These are phyloP conservation scores for Auricularia cornea DNA, from an alignment of 768 basidiomycete species.

Conservation along the genomic window DNA sequence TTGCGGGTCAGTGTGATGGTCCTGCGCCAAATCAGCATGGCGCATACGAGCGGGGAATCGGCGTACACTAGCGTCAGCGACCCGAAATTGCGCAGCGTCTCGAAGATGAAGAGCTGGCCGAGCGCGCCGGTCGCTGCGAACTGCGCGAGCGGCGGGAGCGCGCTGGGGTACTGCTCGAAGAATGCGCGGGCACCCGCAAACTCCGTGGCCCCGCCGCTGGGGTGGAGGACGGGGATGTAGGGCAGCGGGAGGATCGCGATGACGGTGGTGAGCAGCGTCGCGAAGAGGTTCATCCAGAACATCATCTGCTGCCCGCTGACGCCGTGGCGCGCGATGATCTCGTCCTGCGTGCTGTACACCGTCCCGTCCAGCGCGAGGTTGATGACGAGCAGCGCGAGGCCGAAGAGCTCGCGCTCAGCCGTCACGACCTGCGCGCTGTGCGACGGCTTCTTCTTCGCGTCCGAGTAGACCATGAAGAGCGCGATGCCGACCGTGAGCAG, in stretches of 20 bases:
- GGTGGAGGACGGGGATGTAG: conserved; percentile 75
- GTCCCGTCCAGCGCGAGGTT: conserved; percentile 91
- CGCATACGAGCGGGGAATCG: conserved; percentile 5
- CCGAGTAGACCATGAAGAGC: conserved; percentile 86
- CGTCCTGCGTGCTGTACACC: conserved; percentile 93
- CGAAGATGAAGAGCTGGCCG: conserved; percentile 96
- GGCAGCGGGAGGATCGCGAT: conserved; percentile 71
- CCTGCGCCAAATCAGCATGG: conserved; percentile 28
- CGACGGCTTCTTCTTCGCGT: conserved; percentile 35
- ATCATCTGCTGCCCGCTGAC: conserved; percentile 96
- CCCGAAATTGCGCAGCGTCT: conserved; percentile 87
- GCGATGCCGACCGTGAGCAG: conserved; percentile 90
- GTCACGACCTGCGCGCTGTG: conserved; percentile 32
- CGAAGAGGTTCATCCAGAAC: conserved; percentile 93
- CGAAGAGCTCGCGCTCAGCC: conserved; percentile 43
- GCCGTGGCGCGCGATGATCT: conserved; percentile 74
- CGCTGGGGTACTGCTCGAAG: conserved; percentile 66
- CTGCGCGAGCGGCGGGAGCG: conserved; percentile 63
- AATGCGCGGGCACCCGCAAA: conserved; percentile 63
- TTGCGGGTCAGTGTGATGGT: conserved; percentile 96
- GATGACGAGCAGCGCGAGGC: conserved; percentile 65
- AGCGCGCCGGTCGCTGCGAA: conserved; percentile 88
- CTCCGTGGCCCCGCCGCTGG: conserved; percentile 55
- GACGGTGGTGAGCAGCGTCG: conserved; percentile 60
- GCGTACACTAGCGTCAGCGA: conserved; percentile 80